These are phyloP conservation scores for Byssochlamys sp. DNA, from an alignment of 2,329 filamentous ascomycete genomes.

Conservation along the genomic window DNA sequence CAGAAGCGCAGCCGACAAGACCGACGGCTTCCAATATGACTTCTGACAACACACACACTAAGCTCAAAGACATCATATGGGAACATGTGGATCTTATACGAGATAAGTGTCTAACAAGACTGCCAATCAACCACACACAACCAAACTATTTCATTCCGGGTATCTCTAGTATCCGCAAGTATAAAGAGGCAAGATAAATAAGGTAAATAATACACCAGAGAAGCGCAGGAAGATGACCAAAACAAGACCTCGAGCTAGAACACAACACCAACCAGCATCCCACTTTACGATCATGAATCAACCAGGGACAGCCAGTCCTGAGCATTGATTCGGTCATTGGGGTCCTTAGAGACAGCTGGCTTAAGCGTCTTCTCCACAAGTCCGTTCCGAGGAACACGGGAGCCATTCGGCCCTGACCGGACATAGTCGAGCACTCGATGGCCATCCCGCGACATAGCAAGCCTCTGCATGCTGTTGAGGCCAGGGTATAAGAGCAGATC, in stretches of 20 bases:
- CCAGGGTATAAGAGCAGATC: conserved; percentile 36
- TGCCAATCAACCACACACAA: not conserved
- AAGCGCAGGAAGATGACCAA: not conserved
- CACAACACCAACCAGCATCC: too few relatives aligned
- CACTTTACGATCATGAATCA: not conserved
- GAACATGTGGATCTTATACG: not conserved
- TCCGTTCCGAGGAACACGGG: conserved; percentile 31
- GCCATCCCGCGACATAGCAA: conserved; percentile 36
- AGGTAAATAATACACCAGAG: not conserved
- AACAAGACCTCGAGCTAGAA: not conserved
- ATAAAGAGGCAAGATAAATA: not conserved
- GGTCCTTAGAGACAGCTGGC: conserved; percentile 31
- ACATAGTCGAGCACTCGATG: conserved; percentile 35
- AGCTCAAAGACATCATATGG: too few relatives aligned
- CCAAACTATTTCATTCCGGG: not conserved
- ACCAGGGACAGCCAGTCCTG: conserved; percentile 19
- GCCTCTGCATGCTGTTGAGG: conserved; percentile 29
- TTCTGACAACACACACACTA: too few relatives aligned
- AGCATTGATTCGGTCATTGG: conserved; percentile 21
- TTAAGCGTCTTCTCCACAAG: conserved; percentile 30
- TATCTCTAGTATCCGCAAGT: not conserved
- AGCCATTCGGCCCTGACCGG: conserved; percentile 26
- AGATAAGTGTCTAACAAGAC: not conserved
- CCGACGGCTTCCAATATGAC: too few relatives aligned
- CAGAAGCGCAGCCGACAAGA: not conserved